Evolutionary conservation across 192 early-diverging fungal genomes (phyloP).

Genomic region (Backusella circina): DNA sequence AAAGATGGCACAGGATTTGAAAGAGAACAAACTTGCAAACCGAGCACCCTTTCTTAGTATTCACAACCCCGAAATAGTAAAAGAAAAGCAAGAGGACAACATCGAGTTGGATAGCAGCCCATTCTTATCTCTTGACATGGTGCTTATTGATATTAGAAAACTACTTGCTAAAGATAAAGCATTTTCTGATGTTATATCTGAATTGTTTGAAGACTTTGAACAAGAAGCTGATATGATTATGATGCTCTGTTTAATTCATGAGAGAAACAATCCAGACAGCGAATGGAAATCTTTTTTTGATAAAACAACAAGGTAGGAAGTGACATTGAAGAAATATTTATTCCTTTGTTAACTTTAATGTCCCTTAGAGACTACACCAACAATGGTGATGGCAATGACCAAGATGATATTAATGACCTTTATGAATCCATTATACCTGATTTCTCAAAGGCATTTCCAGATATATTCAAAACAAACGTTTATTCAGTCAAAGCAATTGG

Average conservation of each 20-base stretch:
- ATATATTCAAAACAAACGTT: slow-evolving; percentile 8
- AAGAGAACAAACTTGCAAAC: not conserved
- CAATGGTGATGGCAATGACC: not conserved
- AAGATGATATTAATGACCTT: slow-evolving; percentile 18
- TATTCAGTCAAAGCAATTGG: slow-evolving; percentile 13
- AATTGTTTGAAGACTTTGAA: slow-evolving; percentile 22
- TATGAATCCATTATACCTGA: slow-evolving; percentile 23
- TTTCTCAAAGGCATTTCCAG: slow-evolving; percentile 21
- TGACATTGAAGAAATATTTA: not conserved
- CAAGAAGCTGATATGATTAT: slow-evolving; percentile 29
- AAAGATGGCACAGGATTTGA: not conserved
- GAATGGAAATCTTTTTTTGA: slow-evolving; percentile 30
- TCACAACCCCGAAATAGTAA: slow-evolving; percentile 4
- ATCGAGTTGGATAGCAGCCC: slow-evolving; percentile 1
- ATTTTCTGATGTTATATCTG: slow-evolving; percentile 9
- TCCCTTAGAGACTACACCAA: not conserved
- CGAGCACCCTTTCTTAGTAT: slow-evolving; percentile 25
- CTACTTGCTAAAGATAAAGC: slow-evolving; percentile 6
- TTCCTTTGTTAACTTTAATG: not conserved
- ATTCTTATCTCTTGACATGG: slow-evolving; percentile 9
- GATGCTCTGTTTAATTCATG: slow-evolving; percentile 29
- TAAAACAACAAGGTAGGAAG: not conserved
- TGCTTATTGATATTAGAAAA: slow-evolving; percentile 16
- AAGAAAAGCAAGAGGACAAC: not conserved
- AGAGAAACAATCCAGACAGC: slow-evolving; percentile 11